These are phyloP conservation scores for Bruguiera hainesii DNA, from an alignment of 441 rosid species.

Conservation along the genomic window DNA sequence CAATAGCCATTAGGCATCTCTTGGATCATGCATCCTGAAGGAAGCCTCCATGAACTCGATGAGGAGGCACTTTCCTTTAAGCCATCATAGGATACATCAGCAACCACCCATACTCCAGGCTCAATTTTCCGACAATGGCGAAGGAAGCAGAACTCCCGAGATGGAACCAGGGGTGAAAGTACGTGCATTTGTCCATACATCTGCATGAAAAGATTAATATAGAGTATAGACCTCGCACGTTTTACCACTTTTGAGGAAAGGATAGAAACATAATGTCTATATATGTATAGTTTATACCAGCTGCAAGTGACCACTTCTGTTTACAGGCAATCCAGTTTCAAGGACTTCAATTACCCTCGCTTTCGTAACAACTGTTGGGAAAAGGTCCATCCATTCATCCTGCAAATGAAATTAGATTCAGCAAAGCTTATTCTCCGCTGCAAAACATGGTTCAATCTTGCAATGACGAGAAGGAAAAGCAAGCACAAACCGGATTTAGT, in stretches of 20 bases:
- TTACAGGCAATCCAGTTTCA: conserved; percentile 29
- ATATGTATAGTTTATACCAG: conserved; percentile 30
- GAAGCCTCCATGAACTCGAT: conserved; percentile 48
- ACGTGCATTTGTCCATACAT: conserved; percentile 56
- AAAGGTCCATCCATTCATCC: conserved; percentile 57
- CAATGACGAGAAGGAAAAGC: too few relatives aligned
- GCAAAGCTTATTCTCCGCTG: background rate
- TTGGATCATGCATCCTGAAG: conserved; percentile 76
- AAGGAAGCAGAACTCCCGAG: conserved; percentile 55
- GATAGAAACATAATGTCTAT: too few relatives aligned
- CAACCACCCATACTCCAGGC: conserved; percentile 53
- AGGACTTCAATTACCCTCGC: conserved; percentile 42
- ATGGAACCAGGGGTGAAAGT: conserved; percentile 64
- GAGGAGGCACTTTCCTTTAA: conserved; percentile 17
- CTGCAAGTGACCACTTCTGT: conserved; percentile 33
- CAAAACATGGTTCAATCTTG: background rate
- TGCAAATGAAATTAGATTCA: conserved; percentile 17
- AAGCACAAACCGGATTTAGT: conserved; percentile 44
- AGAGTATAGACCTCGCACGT: too few relatives aligned
- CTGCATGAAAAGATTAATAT: conserved; percentile 20
- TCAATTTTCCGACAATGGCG: conserved; percentile 50
- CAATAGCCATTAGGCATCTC: conserved; percentile 47
- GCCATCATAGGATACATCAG: conserved; percentile 46
- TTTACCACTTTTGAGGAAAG: too few relatives aligned
- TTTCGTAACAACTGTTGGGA: conserved; percentile 55